These are phyloP conservation scores for Diplocarpon rosae DNA, from an alignment of 2,329 filamentous ascomycete species.

Conservation along the genomic window DNA sequence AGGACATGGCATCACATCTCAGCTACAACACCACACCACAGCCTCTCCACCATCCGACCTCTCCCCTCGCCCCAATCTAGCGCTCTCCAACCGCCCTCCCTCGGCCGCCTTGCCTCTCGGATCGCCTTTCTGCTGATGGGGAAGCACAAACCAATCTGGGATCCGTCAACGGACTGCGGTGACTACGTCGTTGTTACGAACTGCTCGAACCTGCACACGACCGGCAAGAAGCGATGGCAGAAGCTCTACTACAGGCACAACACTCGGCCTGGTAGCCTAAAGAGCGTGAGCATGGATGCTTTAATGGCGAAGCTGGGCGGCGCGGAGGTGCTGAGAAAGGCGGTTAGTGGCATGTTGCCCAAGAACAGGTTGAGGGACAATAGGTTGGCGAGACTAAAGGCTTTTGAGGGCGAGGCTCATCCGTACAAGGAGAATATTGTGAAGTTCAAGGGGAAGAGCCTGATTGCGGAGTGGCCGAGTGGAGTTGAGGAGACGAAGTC, in stretches of 20 bases:
- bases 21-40: constrained; percentile 55
- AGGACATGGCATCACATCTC: constrained; percentile 86
- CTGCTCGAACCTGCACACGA: constrained; percentile 77
- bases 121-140: constrained; percentile 89
- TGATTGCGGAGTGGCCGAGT: constrained; percentile 19
- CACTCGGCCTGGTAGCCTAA: constrained; percentile 77
- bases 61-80: constrained; percentile 28
- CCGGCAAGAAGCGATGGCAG: constrained; percentile 84
- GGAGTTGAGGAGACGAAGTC: not conserved
- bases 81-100: constrained; percentile 55
- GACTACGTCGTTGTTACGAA: constrained; percentile 95
- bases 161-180: constrained; percentile 95
- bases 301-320: constrained; percentile 93
- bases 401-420: constrained; percentile 85
- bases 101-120: constrained; percentile 77
- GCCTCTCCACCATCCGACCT: constrained; percentile 40
- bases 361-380: constrained; percentile 91
- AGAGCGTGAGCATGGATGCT: constrained; percentile 85
- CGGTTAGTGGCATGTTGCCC: constrained; percentile 92
- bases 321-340: constrained; percentile 78
- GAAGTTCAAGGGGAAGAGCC: constrained; percentile 48
- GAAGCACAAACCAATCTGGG: constrained; percentile 97
- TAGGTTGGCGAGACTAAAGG: constrained; percentile 80
- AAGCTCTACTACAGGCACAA: constrained; percentile 96
- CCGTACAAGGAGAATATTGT: constrained; percentile 86